Conservation (phyloP, 2,329 filamentous ascomycete species). For the Pseudogymnoascus verrucosus region DNA sequence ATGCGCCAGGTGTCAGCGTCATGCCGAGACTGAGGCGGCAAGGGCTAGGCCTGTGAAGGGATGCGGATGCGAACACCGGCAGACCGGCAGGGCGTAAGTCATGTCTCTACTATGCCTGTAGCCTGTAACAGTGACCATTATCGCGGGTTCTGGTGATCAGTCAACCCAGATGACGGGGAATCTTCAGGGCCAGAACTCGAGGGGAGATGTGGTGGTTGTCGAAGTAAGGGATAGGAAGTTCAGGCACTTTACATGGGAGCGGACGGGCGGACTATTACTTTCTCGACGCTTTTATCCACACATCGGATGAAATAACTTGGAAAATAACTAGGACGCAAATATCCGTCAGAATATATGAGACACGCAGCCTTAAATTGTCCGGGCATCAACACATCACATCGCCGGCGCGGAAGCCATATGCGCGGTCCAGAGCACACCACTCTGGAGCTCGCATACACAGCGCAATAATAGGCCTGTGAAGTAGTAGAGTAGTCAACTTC, state of each 20-base stretch:
- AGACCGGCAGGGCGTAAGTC: not conserved
- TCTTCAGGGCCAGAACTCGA: not conserved
- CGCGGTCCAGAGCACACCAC: not conserved
- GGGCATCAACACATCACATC: not conserved
- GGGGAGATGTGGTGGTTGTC: not conserved
- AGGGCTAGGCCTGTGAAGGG: not conserved
- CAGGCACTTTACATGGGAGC: not conserved
- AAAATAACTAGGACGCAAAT: not conserved
- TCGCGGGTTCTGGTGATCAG: not conserved
- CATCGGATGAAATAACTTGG: not conserved
- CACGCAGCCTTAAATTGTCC: not conserved
- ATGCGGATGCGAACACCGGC: not conserved
- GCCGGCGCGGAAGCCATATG: not conserved
- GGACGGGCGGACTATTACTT: not conserved
- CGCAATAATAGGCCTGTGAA: not conserved
- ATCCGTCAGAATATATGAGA: not conserved
- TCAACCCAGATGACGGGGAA: not conserved
- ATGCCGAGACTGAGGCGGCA: not conserved
- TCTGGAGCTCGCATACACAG: not conserved
- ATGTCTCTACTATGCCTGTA: not conserved
- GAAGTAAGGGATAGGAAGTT: not conserved
- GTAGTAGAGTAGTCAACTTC: not conserved
- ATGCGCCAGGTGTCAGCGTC: not conserved
- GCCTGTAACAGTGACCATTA: not conserved
- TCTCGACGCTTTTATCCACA: conserved; percentile 2